phyloP scores from a whole-genome alignment of 108 stramenopile species.

The Nitzschia inconspicua region DNA sequence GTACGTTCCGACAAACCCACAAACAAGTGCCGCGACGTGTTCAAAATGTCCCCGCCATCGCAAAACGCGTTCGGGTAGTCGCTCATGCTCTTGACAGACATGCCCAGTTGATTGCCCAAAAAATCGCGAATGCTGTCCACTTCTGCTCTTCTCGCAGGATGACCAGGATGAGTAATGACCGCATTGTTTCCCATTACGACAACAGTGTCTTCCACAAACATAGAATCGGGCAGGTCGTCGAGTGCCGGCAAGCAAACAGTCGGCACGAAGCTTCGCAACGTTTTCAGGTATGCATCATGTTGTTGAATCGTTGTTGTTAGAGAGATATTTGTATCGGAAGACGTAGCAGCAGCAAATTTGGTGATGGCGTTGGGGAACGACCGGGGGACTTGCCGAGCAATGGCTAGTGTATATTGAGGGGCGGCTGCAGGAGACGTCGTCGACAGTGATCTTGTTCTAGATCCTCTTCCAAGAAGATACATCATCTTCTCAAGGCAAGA shows the following conservation, averaged over 20 bases:
- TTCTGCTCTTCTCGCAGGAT: constrained; percentile 55
- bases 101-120: constrained; percentile 29
- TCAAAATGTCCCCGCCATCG: constrained; percentile 77
- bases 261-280: constrained; percentile 36
- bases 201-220: constrained; percentile 79
- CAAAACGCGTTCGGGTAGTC: constrained; percentile 20
- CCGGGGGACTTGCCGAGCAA: constrained; percentile 44
- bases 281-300: constrained; percentile 37
- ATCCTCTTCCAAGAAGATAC: too few relatives aligned
- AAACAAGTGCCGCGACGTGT: constrained; percentile 63
- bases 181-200: constrained; percentile 46
- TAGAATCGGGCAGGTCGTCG: constrained; percentile 53
- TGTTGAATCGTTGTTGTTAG: too few relatives aligned
- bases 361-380: constrained; percentile 50
- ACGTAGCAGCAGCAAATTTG: constrained; percentile 14
- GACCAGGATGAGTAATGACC: constrained; percentile 46
- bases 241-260: constrained; percentile 41
- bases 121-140: constrained; percentile 44
- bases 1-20: constrained; percentile 60
- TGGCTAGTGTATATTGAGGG: constrained; percentile 49
- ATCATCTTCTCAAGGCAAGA: too few relatives aligned
- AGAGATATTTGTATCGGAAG: neutral
- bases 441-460: too few relatives aligned
- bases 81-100: constrained; percentile 51
- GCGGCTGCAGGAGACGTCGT: too few relatives aligned